phyloP scores from a whole-genome alignment of 2,329 filamentous ascomycete genomes.

The Fusarium lateritium region DNA sequence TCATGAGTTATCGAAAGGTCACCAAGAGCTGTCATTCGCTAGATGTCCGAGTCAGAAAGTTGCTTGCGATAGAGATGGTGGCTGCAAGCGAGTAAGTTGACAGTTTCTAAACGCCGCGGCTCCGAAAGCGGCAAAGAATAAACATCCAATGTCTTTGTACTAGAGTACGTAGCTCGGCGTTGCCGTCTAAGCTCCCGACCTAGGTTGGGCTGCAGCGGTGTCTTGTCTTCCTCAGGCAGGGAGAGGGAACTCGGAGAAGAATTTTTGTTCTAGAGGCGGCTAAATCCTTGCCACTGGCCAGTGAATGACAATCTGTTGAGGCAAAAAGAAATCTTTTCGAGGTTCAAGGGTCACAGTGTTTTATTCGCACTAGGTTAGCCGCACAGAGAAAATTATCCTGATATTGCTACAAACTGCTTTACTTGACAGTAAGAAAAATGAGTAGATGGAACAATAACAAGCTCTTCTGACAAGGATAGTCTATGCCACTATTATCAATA shows the following conservation, averaged over 20 bases:
- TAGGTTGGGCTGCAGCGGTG: slow-evolving; percentile 31
- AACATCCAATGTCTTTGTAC: background rate
- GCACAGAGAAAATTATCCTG: slow-evolving; percentile 9
- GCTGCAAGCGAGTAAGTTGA: slow-evolving; percentile 39
- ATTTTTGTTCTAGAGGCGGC: slow-evolving; percentile 33
- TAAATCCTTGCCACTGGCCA: slow-evolving; percentile 37
- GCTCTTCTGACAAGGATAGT: background rate
- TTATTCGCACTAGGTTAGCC: slow-evolving; percentile 19
- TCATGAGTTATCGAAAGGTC: slow-evolving; percentile 8
- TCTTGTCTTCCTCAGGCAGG: slow-evolving; percentile 19
- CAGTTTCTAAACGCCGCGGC: slow-evolving; percentile 14
- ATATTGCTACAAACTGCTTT: background rate
- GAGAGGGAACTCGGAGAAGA: slow-evolving; percentile 18
- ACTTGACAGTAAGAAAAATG: no score
- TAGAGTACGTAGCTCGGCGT: slow-evolving; percentile 25
- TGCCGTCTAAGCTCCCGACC: slow-evolving; percentile 26
- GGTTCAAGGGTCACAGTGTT: slow-evolving; percentile 23
- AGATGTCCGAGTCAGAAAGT: slow-evolving; percentile 34
- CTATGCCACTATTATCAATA: slow-evolving; percentile 13
- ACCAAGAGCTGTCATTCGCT: slow-evolving; percentile 26
- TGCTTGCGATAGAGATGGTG: slow-evolving; percentile 6
- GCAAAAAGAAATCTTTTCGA: slow-evolving; percentile 19
- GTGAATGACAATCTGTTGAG: slow-evolving; percentile 25
- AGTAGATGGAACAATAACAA: background rate
- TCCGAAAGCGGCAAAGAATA: slow-evolving; percentile 39